Evolutionary conservation across 106 monocot species (phyloP), one percentile per base, ranked within the genome.

Genomic region (Chionographis japonica): DNA sequence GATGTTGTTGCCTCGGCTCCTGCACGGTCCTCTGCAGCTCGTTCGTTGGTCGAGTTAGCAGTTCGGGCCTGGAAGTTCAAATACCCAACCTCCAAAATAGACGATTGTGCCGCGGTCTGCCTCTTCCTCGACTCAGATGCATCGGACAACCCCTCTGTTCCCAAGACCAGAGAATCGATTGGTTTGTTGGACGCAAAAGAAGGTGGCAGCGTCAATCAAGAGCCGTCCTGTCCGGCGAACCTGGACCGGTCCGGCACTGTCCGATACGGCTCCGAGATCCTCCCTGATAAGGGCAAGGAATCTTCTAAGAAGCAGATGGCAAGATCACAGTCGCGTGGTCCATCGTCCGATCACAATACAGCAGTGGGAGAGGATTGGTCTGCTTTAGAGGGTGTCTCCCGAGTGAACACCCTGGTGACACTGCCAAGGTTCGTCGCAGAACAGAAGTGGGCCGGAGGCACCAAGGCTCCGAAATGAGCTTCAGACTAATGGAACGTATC

Each of bases 41-140:
- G 68, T 68, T 52, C 42, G 36, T 35, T 89, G 27, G 89, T 89
- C 16, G 82, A 85, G 36, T 73, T 70, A 7, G 89, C 89, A 8
- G 66, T 74, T 52, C 61, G 63, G 46, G 72, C 77, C 0, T 89
- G 89, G 89, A 66, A 64, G 68, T 38, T 37, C 9, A 89, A 82
- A 60, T 82, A 82, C 55, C 82, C 82, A 41, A 77, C 85, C 12
- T 79, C 82, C 17, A 82, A 80, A 67, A 71, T 77, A 49, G 89
- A 89, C 71, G 89, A 89, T 54, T 89, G 89, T 77, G 82, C 89
- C 39, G 85, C 50, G n/a, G 79, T 89, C 6, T 89, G 89, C 60
- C 78, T 89, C 40, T 89, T 89, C 58, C 75, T 89, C 9, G 37
- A 82, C 54, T 14, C 73, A 10, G 70, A 77, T 64, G 15, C 42